A percentile compares a stretch with the other conserved stretches of the same genome.
Evolutionary conservation across 352 stramenopile genomes (phyloP).

Genomic region (Pythium pyrilobum): DNA sequence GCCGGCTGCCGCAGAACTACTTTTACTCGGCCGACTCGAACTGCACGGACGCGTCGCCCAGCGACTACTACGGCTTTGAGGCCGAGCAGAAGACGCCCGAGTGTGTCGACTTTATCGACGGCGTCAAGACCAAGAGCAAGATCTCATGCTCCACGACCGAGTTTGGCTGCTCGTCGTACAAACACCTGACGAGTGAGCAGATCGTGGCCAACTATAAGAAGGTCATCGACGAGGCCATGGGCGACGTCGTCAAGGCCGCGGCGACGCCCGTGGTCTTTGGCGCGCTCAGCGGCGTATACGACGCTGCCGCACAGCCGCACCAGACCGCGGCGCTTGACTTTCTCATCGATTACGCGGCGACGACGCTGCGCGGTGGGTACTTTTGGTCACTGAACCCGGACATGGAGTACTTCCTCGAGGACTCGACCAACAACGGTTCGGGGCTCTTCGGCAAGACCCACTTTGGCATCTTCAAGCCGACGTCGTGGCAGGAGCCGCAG

Average conservation of each 20-base stretch:
- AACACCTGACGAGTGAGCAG: slow-evolving; percentile 25
- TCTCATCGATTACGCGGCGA: slow-evolving; percentile 50
- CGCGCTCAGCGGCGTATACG: slow-evolving; percentile 65
- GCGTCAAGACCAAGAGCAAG: slow-evolving; percentile 28
- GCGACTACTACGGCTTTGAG: slow-evolving; percentile 21
- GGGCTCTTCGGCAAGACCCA: slow-evolving; percentile 46
- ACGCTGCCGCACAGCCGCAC: slow-evolving; percentile 31
- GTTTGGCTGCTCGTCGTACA: slow-evolving; percentile 40
- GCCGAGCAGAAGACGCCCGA: slow-evolving; percentile 17
- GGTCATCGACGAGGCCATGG: slow-evolving; percentile 40
- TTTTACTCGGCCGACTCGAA: slow-evolving; percentile 41
- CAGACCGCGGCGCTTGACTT: slow-evolving; percentile 53
- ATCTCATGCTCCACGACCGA: slow-evolving; percentile 29
- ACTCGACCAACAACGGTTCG: slow-evolving; percentile 33
- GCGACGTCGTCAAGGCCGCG: slow-evolving; percentile 22
- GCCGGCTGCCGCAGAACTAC: slow-evolving; percentile 52
- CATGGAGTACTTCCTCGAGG: slow-evolving; percentile 50
- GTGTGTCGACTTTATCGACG: slow-evolving; percentile 43
- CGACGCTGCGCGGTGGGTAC: slow-evolving; percentile 46
- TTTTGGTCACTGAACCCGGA: slow-evolving; percentile 66
- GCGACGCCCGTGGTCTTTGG: slow-evolving; percentile 50
- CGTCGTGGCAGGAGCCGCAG: slow-evolving; percentile 53
- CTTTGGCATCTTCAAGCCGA: slow-evolving; percentile 49
- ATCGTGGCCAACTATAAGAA: slow-evolving; percentile 30
- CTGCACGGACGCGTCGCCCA: slow-evolving; percentile 25